A percentile compares a stretch with the other conserved stretches of the same genome.
Conservation (phyloP, 257 asterid genomes). For the Scutellaria baicalensis region DNA sequence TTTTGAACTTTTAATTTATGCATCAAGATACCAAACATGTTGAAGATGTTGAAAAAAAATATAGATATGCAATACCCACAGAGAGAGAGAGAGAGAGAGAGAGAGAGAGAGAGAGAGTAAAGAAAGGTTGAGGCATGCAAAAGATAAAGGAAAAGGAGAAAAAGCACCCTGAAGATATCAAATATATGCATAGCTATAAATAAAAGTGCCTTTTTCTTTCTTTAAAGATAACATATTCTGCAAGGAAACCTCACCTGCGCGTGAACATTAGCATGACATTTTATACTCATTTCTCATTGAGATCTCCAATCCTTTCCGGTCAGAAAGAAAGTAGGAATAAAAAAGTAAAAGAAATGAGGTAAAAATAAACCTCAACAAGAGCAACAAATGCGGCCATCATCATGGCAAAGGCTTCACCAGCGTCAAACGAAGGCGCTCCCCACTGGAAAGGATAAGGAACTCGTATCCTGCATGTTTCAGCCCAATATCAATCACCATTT, state of each 20-base stretch:
- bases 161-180: not conserved
- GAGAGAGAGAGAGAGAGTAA: not conserved
- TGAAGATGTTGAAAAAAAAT: not conserved
- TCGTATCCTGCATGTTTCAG: conserved; percentile 49
- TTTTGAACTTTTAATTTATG: too few relatives aligned
- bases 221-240: not conserved
- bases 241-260: not conserved
- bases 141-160: not conserved
- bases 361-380: conserved; percentile 66
- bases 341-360: not conserved
- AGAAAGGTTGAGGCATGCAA: not conserved
- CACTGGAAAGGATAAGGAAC: conserved; percentile 89
- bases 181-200: not conserved
- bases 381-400: conserved; percentile 93
- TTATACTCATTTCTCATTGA: not conserved
- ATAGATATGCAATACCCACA: too few relatives aligned
- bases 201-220: not conserved
- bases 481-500: not conserved
- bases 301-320: not conserved
- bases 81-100: not conserved
- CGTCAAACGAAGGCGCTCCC: conserved; percentile 94
- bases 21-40: not conserved
- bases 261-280: not conserved
- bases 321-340: not conserved
- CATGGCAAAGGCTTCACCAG: conserved; percentile 96